Evolutionary conservation across 164 flowering plant species (phyloP).

Genomic region (Chimonanthus salicifolius): DNA sequence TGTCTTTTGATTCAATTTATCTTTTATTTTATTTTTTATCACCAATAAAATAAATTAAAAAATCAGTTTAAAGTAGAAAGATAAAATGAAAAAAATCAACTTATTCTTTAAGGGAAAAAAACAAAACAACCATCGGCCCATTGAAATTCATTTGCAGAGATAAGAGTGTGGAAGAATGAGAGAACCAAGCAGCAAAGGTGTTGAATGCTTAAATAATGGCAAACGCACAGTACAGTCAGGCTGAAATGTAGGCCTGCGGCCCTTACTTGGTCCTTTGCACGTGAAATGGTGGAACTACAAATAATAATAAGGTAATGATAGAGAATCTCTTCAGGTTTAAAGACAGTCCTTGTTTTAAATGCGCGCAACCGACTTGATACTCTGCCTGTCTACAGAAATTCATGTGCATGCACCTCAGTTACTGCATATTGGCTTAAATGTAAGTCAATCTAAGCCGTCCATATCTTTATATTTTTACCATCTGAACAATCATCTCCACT

Average conservation of each 20-base stretch:
- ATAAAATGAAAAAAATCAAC: not conserved
- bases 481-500: too few relatives aligned
- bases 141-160: not conserved
- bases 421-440: not conserved
- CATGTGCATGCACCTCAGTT: not conserved
- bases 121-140: not conserved
- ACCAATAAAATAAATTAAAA: too few relatives aligned
- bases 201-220: not conserved
- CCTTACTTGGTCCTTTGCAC: not conserved
- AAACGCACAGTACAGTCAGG: not conserved
- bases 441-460: not conserved
- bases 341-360: too few relatives aligned
- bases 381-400: not conserved
- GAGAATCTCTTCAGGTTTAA: not conserved
- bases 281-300: not conserved
- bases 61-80: too few relatives aligned
- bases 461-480: not conserved
- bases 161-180: not conserved
- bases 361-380: not conserved
- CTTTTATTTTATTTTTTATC: too few relatives aligned
- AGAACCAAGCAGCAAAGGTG: not conserved
- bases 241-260: not conserved
- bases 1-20: too few relatives aligned
- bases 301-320: conserved; percentile 11
- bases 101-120: not conserved